Evolutionary conservation across 78 protist species (phyloP).

Genomic region (Dictyostelium purpureum): DNA sequence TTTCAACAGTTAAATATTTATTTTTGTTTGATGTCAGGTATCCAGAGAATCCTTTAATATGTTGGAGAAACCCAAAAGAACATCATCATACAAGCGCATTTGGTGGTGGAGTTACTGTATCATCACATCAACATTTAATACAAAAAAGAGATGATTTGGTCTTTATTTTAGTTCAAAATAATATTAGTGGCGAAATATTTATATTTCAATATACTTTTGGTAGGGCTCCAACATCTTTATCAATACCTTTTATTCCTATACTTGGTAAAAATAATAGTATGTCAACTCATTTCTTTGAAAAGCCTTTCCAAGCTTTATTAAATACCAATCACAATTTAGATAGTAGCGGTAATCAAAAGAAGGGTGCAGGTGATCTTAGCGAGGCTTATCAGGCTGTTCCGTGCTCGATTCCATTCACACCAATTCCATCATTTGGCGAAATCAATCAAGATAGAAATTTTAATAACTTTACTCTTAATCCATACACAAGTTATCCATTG

Average conservation of each 20-base stretch:
- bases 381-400: constrained; percentile 7
- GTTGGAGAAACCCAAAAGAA: background rate
- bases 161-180: constrained; percentile 5
- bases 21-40: constrained; percentile 17
- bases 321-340: background rate
- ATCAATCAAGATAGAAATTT: background rate
- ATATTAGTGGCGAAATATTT: constrained; percentile 8
- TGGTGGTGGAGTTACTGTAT: background rate
- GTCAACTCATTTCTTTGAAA: background rate
- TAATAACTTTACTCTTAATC: background rate
- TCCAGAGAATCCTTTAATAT: background rate
- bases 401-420: background rate
- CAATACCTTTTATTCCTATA: constrained; percentile 18
- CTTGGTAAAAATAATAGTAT: background rate
- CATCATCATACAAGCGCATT: background rate
- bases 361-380: background rate
- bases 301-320: background rate
- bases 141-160: background rate
- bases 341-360: background rate
- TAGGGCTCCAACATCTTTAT: constrained; percentile 1
- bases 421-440: constrained; percentile 15
- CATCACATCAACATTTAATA: background rate
- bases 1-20: background rate
- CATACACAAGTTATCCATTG: background rate
- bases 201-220: constrained; percentile 19